A percentile compares a stretch with the other conserved stretches of the same genome.
phyloP scores from a whole-genome alignment of 306 rosid genomes.

The Rubus idaeus region DNA sequence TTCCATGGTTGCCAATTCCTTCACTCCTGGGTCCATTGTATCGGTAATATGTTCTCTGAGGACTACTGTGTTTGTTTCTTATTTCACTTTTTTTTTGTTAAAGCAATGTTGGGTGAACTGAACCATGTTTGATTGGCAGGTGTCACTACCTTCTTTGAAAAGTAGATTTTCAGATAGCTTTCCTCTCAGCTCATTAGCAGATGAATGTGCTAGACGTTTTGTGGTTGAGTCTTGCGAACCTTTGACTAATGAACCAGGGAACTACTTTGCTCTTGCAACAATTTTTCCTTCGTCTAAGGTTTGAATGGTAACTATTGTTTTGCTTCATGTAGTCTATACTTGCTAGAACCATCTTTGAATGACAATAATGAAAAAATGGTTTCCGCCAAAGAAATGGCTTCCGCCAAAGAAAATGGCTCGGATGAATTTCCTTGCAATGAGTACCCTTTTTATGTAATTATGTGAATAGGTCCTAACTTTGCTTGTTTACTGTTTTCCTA shows the following conservation, averaged over 20 bases:
- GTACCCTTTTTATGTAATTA: neutral
- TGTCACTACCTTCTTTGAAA: slow-evolving; percentile 49
- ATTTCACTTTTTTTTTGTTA: neutral
- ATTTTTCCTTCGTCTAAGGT: slow-evolving; percentile 76
- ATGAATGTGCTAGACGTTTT: slow-evolving; percentile 48
- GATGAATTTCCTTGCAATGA: neutral
- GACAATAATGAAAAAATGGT: neutral
- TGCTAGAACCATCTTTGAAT: slow-evolving; percentile 8
- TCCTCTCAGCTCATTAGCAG: slow-evolving; percentile 64
- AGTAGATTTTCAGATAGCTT: slow-evolving; percentile 37
- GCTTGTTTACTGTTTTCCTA: neutral
- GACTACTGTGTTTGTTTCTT: neutral
- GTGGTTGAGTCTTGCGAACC: slow-evolving; percentile 35
- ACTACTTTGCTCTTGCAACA: slow-evolving; percentile 70
- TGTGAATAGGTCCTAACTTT: too few species aligned
- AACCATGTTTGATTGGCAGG: slow-evolving; percentile 37
- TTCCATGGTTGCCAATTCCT: slow-evolving; percentile 57
- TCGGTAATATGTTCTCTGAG: slow-evolving; percentile 46
- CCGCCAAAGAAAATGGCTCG: too few species aligned
- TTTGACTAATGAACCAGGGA: slow-evolving; percentile 43
- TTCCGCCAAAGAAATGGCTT: neutral
- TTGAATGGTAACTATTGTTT: slow-evolving; percentile 21
- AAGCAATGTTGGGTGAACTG: neutral
- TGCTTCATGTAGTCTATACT: neutral
- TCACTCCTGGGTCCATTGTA: slow-evolving; percentile 61